Evolutionary conservation across 225 moss, liverwort and hornwort genomes (phyloP).

Genomic region (Climacium dendroides): DNA sequence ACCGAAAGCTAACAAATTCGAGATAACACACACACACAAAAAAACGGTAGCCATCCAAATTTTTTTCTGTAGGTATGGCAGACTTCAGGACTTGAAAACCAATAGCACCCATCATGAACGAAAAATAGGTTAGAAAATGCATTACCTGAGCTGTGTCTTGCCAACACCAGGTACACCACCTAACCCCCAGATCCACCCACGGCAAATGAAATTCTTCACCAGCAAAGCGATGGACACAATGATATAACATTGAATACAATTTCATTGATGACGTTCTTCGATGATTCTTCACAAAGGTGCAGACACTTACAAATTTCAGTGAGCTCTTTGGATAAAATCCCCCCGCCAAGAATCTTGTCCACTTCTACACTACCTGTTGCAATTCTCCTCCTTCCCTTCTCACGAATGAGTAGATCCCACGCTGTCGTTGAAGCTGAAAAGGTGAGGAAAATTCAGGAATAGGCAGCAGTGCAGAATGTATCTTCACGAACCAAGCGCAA

Average conservation of each 20-base stretch:
- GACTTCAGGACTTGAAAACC: not conserved
- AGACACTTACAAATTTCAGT: slow-evolving; percentile 75
- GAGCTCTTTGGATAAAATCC: slow-evolving; percentile 64
- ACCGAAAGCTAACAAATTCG: not conserved
- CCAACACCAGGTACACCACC: slow-evolving; percentile 97
- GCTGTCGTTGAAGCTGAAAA: slow-evolving; percentile 50
- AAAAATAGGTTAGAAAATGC: not conserved
- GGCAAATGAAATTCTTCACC: not conserved
- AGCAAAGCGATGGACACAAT: not conserved
- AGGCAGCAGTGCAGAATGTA: not conserved
- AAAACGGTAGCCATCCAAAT: not conserved
- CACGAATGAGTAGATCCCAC: slow-evolving; percentile 64
- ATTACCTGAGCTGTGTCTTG: slow-evolving; percentile 95
- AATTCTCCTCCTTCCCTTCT: slow-evolving; percentile 55
- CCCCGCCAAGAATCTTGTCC: slow-evolving; percentile 82
- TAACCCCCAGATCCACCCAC: slow-evolving; percentile 17
- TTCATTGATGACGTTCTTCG: not conserved
- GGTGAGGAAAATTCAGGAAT: not conserved
- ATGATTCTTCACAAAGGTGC: not conserved
- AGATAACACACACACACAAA: not conserved
- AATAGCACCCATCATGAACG: not conserved
- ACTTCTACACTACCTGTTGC: slow-evolving; percentile 66
- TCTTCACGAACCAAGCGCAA: not conserved
- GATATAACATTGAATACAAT: not conserved
- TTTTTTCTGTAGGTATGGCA: not conserved